A percentile compares a stretch with the other conserved stretches of the same genome.
Conservation (phyloP, 2,329 filamentous ascomycete genomes). For the Pyrenochaeta sp. region DNA sequence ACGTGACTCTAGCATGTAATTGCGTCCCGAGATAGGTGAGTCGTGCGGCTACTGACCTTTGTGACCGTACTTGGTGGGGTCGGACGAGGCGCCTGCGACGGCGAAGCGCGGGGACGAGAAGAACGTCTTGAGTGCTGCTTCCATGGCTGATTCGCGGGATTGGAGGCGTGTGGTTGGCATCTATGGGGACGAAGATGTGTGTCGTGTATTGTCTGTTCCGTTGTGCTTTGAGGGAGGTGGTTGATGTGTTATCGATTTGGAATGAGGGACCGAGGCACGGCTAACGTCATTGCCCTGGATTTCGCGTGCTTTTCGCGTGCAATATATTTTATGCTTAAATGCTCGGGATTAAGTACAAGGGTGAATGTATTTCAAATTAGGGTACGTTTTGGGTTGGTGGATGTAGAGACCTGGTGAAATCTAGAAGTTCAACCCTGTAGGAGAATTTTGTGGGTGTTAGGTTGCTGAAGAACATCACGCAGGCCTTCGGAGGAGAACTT, state of each 20-base stretch:
- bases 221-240: not conserved
- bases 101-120: conserved; percentile 82
- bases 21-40: no score
- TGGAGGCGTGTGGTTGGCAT: conserved; percentile 39
- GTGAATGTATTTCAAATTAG: no score
- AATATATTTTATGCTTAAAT: no score
- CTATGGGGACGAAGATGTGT: not conserved
- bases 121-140: conserved; percentile 77
- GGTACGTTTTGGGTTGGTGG: no score
- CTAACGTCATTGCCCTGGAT: conserved; percentile 26
- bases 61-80: conserved; percentile 85
- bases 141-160: conserved; percentile 57
- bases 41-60: conserved; percentile 94
- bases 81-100: conserved; percentile 87
- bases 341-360: no score
- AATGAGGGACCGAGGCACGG: conserved; percentile 1
- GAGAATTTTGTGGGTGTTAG: no score
- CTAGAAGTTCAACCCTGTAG: no score
- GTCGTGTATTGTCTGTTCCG: not conserved
- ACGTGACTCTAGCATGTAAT: no score
- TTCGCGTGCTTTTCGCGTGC: conserved; percentile 23
- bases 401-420: no score
- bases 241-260: conserved; percentile 1
- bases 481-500: no score
- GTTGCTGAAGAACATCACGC: no score